Evolutionary conservation across 345 rosid genomes (phyloP).

Genomic region (Camelina hispida): DNA sequence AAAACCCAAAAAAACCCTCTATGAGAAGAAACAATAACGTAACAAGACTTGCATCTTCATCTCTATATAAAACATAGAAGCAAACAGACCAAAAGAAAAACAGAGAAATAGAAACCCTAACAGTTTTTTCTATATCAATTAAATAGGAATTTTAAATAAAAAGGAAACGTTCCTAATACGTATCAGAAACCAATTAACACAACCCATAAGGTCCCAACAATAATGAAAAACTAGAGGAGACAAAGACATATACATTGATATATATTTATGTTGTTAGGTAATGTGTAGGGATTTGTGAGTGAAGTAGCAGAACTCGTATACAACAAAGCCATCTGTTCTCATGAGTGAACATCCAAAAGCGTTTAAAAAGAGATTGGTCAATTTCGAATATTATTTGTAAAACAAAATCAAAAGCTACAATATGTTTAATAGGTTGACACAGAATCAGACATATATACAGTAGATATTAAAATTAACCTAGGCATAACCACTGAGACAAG

Average conservation of each 20-base stretch:
- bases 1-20: background rate
- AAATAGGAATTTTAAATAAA: background rate
- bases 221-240: background rate
- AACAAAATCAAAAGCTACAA: background rate
- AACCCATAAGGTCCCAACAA: background rate
- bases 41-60: background rate
- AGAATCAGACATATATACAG: background rate
- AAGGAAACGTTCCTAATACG: background rate
- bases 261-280: constrained; percentile 6
- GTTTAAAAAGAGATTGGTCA: constrained; percentile 1
- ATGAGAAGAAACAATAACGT: background rate
- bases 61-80: background rate
- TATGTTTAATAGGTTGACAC: background rate
- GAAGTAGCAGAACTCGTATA: constrained; percentile 28
- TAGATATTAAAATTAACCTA: too few relatives aligned
- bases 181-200: background rate
- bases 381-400: background rate
- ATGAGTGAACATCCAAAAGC: background rate
- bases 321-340: constrained; percentile 25
- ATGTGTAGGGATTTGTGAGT: constrained; percentile 22
- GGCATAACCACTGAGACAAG: background rate
- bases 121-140: background rate
- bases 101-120: background rate
- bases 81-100: background rate
- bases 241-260: background rate